Evolutionary conservation across 306 rosid genomes (phyloP).

Genomic region (Delonix regia): DNA sequence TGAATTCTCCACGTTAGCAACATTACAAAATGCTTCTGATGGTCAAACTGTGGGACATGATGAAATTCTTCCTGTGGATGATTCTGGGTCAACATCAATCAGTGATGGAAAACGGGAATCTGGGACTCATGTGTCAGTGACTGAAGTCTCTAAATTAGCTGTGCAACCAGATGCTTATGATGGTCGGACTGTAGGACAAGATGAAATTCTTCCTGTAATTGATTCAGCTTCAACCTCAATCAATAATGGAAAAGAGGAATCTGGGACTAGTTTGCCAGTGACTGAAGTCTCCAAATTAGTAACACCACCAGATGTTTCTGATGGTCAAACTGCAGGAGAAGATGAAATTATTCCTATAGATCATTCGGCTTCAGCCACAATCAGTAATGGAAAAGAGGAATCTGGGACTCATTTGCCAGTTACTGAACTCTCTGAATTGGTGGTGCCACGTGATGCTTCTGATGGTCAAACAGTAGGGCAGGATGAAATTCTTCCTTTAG

Average conservation of each 20-base stretch:
- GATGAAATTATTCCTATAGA: slow-evolving; percentile 41
- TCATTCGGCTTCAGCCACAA: slow-evolving; percentile 43
- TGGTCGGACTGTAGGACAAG: slow-evolving; percentile 46
- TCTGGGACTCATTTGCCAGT: slow-evolving; percentile 37
- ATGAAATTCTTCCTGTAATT: slow-evolving; percentile 39
- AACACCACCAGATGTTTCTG: slow-evolving; percentile 39
- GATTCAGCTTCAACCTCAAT: slow-evolving; percentile 43
- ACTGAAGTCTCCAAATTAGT: slow-evolving; percentile 33
- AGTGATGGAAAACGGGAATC: slow-evolving; percentile 46
- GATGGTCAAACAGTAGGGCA: slow-evolving; percentile 44
- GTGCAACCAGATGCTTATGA: slow-evolving; percentile 39
- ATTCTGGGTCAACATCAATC: slow-evolving; percentile 42
- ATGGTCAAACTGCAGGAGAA: slow-evolving; percentile 43
- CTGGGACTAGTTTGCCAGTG: slow-evolving; percentile 37
- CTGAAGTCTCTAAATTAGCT: slow-evolving; percentile 32
- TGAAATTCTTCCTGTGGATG: slow-evolving; percentile 39
- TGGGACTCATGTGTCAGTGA: slow-evolving; percentile 31
- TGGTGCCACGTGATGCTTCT: slow-evolving; percentile 39
- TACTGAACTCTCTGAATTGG: slow-evolving; percentile 30
- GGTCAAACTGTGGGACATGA: slow-evolving; percentile 45
- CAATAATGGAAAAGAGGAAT: slow-evolving; percentile 47
- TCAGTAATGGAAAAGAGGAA: slow-evolving; percentile 46
- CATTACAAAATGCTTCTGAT: slow-evolving; percentile 40
- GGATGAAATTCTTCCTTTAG: slow-evolving; percentile 41
- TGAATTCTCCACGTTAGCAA: slow-evolving; percentile 31